A percentile compares a stretch with the other conserved stretches of the same genome.
Evolutionary conservation across 192 early-diverging fungal genomes (phyloP).

Genomic region (Entomortierella lignicola): DNA sequence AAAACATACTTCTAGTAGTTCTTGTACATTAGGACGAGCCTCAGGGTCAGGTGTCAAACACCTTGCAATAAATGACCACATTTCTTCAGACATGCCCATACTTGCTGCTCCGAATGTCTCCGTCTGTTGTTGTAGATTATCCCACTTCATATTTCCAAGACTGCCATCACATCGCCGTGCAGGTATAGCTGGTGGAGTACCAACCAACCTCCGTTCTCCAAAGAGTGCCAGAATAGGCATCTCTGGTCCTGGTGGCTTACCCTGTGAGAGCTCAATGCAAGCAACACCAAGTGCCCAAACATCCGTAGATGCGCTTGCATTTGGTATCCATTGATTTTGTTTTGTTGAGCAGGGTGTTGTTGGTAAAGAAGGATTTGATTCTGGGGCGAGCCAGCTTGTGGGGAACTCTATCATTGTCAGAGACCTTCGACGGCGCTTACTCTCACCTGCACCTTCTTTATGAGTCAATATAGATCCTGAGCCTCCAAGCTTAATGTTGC

Average conservation of each 20-base stretch:
- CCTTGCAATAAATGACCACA: conserved; percentile 39
- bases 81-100: conserved; percentile 45
- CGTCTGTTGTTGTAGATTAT: neutral
- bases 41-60: conserved; percentile 43
- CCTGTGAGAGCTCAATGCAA: conserved; percentile 47
- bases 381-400: conserved; percentile 46
- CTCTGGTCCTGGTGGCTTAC: conserved; percentile 36
- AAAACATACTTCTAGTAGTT: conserved; percentile 29
- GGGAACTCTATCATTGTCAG: conserved; percentile 47
- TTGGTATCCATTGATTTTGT: conserved; percentile 12
- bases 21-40: conserved; percentile 26
- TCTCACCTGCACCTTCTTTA: conserved; percentile 42
- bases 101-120: conserved; percentile 7
- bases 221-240: conserved; percentile 29
- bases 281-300: conserved; percentile 48
- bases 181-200: neutral
- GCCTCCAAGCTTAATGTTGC: conserved; percentile 38
- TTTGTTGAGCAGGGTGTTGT: neutral
- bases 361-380: conserved; percentile 12
- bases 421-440: conserved; percentile 39
- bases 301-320: conserved; percentile 25
- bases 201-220: conserved; percentile 13
- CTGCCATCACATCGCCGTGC: neutral
- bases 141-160: neutral
- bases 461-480: conserved; percentile 45